A percentile compares a stretch with the other conserved stretches of the same genome.
phyloP scores from a whole-genome alignment of 257 asterid genomes.

The Linderniella brevidens region DNA sequence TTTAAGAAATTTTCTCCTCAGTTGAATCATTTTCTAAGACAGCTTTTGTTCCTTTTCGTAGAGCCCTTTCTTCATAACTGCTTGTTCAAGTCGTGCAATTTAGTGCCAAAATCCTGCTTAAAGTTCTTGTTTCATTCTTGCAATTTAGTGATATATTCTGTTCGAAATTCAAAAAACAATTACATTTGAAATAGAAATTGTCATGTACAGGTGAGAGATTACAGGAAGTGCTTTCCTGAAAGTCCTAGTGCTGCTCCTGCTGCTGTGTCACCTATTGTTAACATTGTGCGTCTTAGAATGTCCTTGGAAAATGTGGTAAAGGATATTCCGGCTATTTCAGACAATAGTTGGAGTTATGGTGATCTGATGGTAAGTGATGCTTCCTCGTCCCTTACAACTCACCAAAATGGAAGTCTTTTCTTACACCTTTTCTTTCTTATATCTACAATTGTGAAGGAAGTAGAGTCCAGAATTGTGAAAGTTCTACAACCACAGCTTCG shows the following conservation, averaged over 20 bases:
- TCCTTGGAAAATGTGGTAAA: constrained; percentile 83
- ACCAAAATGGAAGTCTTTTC: constrained; percentile 10
- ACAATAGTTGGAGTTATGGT: constrained; percentile 87
- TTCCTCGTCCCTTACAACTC: constrained; percentile 11
- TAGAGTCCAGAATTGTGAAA: constrained; percentile 82
- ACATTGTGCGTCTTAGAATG: constrained; percentile 62
- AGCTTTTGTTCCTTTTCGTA: no score
- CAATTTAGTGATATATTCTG: neutral
- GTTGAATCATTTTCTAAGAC: no score
- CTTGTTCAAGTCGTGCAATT: no score
- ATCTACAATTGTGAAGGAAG: constrained; percentile 40
- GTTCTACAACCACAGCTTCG: constrained; percentile 84
- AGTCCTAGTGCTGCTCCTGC: constrained; percentile 25
- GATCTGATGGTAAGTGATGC: constrained; percentile 76
- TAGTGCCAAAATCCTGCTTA: no score
- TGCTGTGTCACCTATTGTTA: constrained; percentile 35
- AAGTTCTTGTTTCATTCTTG: neutral
- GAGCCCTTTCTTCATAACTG: no score
- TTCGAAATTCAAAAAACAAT: neutral
- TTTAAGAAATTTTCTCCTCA: no score
- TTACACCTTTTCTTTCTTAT: constrained; percentile 15
- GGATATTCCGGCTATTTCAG: constrained; percentile 79
- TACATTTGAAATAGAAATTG: neutral
- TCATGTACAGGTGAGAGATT: constrained; percentile 58
- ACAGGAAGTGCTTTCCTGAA: constrained; percentile 53